phyloP scores from a whole-genome alignment of 257 asterid species.

The Gynochthodes officinalis region DNA sequence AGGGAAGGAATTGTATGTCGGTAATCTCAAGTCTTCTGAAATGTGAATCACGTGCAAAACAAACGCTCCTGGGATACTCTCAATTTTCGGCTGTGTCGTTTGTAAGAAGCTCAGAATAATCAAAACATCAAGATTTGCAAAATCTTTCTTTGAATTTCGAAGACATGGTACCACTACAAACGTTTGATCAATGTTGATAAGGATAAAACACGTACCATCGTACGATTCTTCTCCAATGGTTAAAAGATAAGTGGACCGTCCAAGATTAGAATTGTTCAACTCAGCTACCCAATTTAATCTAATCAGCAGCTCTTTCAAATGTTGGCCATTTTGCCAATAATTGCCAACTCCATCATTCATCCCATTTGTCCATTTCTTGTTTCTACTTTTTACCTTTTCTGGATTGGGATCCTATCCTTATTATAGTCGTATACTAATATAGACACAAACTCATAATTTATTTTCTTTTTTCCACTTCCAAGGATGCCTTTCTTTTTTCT shows the following conservation, averaged over 20 bases:
- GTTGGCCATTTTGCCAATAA: not conserved
- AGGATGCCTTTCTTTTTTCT: no score
- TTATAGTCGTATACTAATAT: no score
- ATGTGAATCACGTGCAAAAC: not conserved
- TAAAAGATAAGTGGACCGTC: constrained; percentile 12
- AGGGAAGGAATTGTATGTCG: no score
- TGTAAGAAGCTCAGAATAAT: not conserved
- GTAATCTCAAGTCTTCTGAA: not conserved
- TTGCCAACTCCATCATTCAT: constrained; percentile 1
- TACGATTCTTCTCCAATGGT: not conserved
- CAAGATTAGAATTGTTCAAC: not conserved
- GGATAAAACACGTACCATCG: not conserved
- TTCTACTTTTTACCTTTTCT: not conserved
- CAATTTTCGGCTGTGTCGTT: not conserved
- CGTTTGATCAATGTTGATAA: not conserved
- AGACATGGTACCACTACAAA: not conserved
- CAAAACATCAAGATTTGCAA: not conserved
- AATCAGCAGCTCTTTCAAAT: not conserved
- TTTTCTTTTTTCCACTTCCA: no score
- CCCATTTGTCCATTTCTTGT: not conserved
- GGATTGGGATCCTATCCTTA: not conserved
- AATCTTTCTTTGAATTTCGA: not conserved
- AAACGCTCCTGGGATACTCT: not conserved
- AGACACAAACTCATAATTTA: no score
- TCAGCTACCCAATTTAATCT: constrained; percentile 1